Evolutionary conservation across 495 filamentous ascomycete genomes (phyloP).

Genomic region (Darksidea phi): DNA sequence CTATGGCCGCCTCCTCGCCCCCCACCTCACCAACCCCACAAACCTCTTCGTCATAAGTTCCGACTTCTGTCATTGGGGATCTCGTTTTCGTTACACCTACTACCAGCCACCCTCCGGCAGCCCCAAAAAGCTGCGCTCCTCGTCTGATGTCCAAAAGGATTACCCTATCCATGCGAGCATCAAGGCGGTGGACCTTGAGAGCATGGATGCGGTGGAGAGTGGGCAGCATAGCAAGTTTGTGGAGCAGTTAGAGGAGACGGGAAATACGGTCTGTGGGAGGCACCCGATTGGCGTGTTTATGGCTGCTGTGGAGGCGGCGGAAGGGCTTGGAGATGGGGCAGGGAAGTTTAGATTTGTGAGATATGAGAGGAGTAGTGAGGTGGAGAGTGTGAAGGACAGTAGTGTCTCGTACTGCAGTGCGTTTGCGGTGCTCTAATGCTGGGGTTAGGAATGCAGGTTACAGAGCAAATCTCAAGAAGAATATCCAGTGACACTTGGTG

Average conservation of each 20-base stretch:
- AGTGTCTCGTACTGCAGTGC: conserved; percentile 94
- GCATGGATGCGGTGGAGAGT: conserved; percentile 78
- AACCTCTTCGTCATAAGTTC: conserved; percentile 86
- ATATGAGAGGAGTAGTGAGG: conserved; percentile 87
- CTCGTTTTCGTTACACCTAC: conserved; percentile 80
- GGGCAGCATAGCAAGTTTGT: conserved; percentile 70
- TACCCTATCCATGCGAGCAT: conserved; percentile 84
- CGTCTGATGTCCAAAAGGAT: conserved; percentile 42
- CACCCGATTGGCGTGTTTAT: conserved; percentile 96
- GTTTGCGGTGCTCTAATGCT: conserved; percentile 64
- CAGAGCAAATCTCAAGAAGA: no score
- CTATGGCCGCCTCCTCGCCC: conserved; percentile 70
- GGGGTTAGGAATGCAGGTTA: no score
- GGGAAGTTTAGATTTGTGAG: conserved; percentile 79
- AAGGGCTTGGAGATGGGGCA: conserved; percentile 46
- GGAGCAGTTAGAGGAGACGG: conserved; percentile 64
- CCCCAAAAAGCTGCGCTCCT: conserved; percentile 35
- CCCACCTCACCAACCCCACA: conserved; percentile 71
- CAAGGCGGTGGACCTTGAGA: conserved; percentile 70
- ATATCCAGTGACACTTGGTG: no score
- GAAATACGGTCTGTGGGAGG: conserved; percentile 91
- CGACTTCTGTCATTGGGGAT: conserved; percentile 97
- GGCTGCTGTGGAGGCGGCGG: conserved; percentile 72
- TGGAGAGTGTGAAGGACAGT: conserved; percentile 67
- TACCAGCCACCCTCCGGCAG: conserved; percentile 56